Conservation (phyloP, 139 green algal genomes). For the Coelastrella sp. region DNA sequence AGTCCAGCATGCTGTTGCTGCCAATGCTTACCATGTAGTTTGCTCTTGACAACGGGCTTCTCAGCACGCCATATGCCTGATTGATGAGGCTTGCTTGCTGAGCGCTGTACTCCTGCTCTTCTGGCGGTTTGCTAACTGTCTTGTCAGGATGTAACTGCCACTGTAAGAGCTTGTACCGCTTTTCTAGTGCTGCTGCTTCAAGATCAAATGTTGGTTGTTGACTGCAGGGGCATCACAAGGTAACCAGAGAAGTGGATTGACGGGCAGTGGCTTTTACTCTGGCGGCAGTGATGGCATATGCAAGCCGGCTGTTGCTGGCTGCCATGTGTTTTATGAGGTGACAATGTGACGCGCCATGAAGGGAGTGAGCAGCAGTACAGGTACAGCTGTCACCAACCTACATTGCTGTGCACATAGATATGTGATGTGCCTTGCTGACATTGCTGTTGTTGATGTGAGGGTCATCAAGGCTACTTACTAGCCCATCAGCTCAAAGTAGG, state of each 20-base stretch:
- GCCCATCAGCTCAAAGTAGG: conserved; percentile 65
- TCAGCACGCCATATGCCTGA: conserved; percentile 73
- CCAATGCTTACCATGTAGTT: conserved; percentile 69
- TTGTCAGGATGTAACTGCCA: conserved; percentile 78
- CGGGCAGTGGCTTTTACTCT: no score
- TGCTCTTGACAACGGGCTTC: conserved; percentile 65
- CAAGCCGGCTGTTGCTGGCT: background rate
- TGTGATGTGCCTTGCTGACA: background rate
- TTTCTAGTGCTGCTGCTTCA: conserved; percentile 63
- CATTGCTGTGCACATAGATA: no score
- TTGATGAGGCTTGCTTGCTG: conserved; percentile 75
- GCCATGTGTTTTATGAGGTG: background rate
- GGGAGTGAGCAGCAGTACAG: background rate
- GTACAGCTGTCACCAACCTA: background rate
- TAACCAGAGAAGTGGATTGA: background rate
- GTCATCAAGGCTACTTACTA: conserved; percentile 49
- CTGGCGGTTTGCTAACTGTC: conserved; percentile 42
- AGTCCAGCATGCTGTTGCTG: background rate
- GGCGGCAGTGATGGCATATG: no score
- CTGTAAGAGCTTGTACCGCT: conserved; percentile 74
- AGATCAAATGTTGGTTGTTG: conserved; percentile 64
- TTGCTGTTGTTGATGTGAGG: background rate
- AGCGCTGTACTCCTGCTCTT: conserved; percentile 69
- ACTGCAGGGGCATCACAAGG: conserved; percentile 34
- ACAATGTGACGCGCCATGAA: background rate